Base-by-base conservation (phyloP, 768 basidiomycete genomes). In the Termitomyces eurrhizus region DNA sequence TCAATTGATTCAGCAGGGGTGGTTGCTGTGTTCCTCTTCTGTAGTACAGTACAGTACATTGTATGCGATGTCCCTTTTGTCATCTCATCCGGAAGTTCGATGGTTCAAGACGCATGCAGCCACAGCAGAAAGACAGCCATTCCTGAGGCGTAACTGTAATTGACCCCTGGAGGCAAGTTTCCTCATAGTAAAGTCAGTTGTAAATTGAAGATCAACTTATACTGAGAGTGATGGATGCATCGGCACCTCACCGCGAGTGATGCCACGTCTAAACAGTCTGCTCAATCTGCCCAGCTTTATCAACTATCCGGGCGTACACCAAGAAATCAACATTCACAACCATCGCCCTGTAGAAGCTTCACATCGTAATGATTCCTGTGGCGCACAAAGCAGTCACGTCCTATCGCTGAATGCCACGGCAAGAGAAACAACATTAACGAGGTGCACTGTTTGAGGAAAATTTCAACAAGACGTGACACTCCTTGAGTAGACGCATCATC, bases 221-320 rank as follows among this genome's bases (percentile, higher is more conserved):
- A n/a, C 7, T 42, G n/a, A 44, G 7, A 8, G 42, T n/a, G 18
- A 36, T 36, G 35, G 35, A 36, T 36, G 11, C 35, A 11, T 37
- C 36, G 36, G 36, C 29, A 29, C 29, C 29, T 29, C 2, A 29
- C 21, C 21, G 21, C 21, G 21, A 21, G 29, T 29, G 4, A 29
- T 29, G 29, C 29, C 29, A 29, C 29, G 29, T 29, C 29, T 4
- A 4, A 37, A 37, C 9, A 3, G 36, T 37, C 36, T 37, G 36
- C 36, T 12, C 9, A 11, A 37, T 9, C 36, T 29, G 29, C 29
- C 29, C 29, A 29, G 29, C 29, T 29, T 29, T 29, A 29, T 29
- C 29, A 29, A 29, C 29, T 29, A 29, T 68, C 55, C 7, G 75
- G 71, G 9, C 76, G 55, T 57, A 1, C 42, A 59, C 63, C 55